Base-by-base conservation (phyloP, 2,329 filamentous ascomycete genomes). In the Aspergillus niger region DNA sequence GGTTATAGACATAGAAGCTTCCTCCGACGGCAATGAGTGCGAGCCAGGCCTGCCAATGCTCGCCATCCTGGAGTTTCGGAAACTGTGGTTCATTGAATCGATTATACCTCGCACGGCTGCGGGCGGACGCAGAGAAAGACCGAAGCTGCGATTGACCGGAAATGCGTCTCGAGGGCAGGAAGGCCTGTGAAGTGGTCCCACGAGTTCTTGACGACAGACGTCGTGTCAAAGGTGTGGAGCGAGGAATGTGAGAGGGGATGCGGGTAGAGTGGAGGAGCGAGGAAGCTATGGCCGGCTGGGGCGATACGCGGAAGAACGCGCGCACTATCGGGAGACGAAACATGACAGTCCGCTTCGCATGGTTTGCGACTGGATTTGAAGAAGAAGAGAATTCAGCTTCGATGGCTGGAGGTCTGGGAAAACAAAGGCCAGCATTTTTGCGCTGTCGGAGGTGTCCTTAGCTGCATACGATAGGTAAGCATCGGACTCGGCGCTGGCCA, bases 1-100 rank as follows among this genome's bases (percentile, higher is more conserved):
- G 76, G 62, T 87, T 86, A 68, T 78, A 82, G 17, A 84, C 67
- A 67, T 86, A 86, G 59, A 86, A 72, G 0, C 76, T 79, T 6
- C 77, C 80, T 2, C 75, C 70, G 0, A 75, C 74, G 1, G 76
- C 72, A 2, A 62, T 66, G 70, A 1, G 68, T 62, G 41, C 63
- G 17, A 73, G 20, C 1, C 60, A 62, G 50, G 58, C 48, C 7
- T 68, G 17, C 3, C 67, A 22, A 8, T 69, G 56, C 32, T 63
- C 57, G 48, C 62, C 53, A 55, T 22, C 32, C 2, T 47, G 50
- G 2, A 36, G 32, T 6, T 11, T 13, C 10, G 32, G 32, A 6
- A 36, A 36, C 32, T 36, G 32, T 5, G 32, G 32, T 36, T 57
- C 53, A 24, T 57, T 52, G 26, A 69, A 70, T n/a, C 66, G 63